Evolutionary conservation across 495 filamentous ascomycete genomes (phyloP).

Genomic region (Neurospora tetraspora): DNA sequence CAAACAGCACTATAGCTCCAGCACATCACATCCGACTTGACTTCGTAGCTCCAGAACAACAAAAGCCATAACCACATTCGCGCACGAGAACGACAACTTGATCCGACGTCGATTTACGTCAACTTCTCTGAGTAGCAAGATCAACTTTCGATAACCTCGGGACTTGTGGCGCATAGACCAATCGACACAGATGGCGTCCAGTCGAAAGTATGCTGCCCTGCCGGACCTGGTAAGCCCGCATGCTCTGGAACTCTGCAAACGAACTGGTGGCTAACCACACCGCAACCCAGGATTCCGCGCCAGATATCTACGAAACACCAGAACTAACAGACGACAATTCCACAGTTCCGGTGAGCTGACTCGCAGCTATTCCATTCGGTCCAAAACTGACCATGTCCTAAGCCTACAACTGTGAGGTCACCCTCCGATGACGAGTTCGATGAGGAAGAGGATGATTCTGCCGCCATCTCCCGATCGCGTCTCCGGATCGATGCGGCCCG

Average conservation of each 20-base stretch:
- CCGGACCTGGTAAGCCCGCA: slow-evolving; percentile 60
- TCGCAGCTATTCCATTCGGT: slow-evolving; percentile 5
- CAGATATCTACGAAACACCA: slow-evolving; percentile 93
- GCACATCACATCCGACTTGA: not conserved
- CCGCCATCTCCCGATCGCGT: slow-evolving; percentile 61
- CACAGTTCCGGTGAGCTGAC: slow-evolving; percentile 55
- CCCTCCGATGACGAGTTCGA: slow-evolving; percentile 55
- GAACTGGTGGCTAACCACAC: slow-evolving; percentile 5
- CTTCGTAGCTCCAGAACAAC: not conserved
- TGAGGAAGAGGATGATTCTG: slow-evolving; percentile 50
- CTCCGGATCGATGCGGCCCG: slow-evolving; percentile 69
- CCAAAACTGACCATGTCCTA: slow-evolving; percentile 8
- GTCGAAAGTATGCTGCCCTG: slow-evolving; percentile 71
- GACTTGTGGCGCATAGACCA: too few relatives aligned
- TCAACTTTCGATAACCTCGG: too few relatives aligned
- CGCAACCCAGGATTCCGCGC: slow-evolving; percentile 61
- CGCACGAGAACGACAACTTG: not conserved
- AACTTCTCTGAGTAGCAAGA: too few relatives aligned
- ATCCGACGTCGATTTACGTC: too few relatives aligned
- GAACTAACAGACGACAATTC: slow-evolving; percentile 81
- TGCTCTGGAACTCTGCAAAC: slow-evolving; percentile 6
- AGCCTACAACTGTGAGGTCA: slow-evolving; percentile 58
- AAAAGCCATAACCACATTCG: not conserved
- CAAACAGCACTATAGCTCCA: not conserved
- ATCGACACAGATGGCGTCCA: slow-evolving; percentile 33